phyloP scores from a whole-genome alignment of 2,329 filamentous ascomycete genomes.

The Pseudogymnoascus sp. region DNA sequence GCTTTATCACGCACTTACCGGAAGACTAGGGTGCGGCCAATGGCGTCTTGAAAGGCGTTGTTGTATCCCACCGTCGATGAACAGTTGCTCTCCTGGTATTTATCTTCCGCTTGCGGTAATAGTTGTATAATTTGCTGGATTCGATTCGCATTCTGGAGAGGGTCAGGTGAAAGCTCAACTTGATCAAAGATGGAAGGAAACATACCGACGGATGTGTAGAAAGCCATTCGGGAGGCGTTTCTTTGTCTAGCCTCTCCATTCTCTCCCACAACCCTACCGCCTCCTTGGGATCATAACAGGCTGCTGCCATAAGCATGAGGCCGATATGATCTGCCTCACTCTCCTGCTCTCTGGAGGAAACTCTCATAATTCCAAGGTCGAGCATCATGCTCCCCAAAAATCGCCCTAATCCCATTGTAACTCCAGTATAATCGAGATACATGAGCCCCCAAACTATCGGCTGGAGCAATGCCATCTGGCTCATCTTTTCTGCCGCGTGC shows the following conservation, averaged over 20 bases:
- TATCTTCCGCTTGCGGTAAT: constrained; percentile 51
- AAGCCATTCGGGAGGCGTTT: constrained; percentile 59
- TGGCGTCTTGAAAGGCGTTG: constrained; percentile 11
- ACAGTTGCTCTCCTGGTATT: constrained; percentile 49
- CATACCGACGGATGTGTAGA: constrained; percentile 69
- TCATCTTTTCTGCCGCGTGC: constrained; percentile 59
- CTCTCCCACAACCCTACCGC: constrained; percentile 61
- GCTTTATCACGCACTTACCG: background rate
- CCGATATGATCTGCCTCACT: constrained; percentile 76
- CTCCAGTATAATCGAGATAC: constrained; percentile 25
- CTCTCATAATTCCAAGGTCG: constrained; percentile 58
- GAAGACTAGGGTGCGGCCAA: background rate
- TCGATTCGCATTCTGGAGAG: constrained; percentile 49
- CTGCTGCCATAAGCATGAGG: constrained; percentile 75
- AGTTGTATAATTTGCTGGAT: constrained; percentile 60
- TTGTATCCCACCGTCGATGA: constrained; percentile 14
- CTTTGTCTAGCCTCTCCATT: constrained; percentile 50
- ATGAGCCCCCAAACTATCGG: constrained; percentile 32
- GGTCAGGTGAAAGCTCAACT: constrained; percentile 15
- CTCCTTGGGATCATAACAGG: constrained; percentile 65
- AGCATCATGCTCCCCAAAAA: constrained; percentile 30
- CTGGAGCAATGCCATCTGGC: constrained; percentile 32
- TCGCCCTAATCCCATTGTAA: constrained; percentile 21
- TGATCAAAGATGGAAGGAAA: constrained; percentile 15
- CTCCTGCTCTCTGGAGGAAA: constrained; percentile 66